Percentiles rank a stretch among this genome's conserved stretches.
Evolutionary conservation across 2,329 filamentous ascomycete species (phyloP).

Genomic region (Pleoardoris graminearum): DNA sequence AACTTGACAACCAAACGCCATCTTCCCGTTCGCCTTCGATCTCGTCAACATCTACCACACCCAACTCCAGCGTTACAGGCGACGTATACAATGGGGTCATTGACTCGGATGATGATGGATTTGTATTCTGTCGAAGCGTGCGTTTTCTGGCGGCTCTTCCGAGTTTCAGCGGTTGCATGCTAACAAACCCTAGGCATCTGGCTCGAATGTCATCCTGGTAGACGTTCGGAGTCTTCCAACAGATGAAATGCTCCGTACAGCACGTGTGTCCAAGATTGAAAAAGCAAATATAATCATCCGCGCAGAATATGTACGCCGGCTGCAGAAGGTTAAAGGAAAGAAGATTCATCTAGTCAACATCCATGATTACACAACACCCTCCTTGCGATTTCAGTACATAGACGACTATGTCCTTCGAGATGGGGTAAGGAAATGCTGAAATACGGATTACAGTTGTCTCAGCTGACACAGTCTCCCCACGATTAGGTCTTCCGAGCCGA

Average conservation of each 20-base stretch:
- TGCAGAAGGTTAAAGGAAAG: conserved; percentile 35
- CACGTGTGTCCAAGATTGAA: conserved; percentile 29
- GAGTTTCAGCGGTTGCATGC: not conserved
- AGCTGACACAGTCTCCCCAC: not conserved
- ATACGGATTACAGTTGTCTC: not conserved
- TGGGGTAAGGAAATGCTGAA: conserved; percentile 46
- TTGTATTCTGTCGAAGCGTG: conserved; percentile 41
- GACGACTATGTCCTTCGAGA: conserved; percentile 61
- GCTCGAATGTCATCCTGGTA: conserved; percentile 27
- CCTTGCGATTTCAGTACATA: conserved; percentile 70
- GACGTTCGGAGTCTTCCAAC: conserved; percentile 43
- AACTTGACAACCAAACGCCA: conserved; percentile 15
- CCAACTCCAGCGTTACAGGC: not conserved
- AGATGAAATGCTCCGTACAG: conserved; percentile 39
- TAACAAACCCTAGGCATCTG: conserved; percentile 16
- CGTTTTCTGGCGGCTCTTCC: conserved; percentile 7
- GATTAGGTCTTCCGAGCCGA: conserved; percentile 56
- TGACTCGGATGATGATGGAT: conserved; percentile 41
- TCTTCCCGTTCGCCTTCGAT: conserved; percentile 28
- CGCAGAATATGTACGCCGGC: conserved; percentile 40
- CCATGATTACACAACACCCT: conserved; percentile 58
- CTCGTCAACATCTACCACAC: conserved; percentile 12
- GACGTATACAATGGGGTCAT: conserved; percentile 50
- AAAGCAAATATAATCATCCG: conserved; percentile 45
- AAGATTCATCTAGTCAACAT: conserved; percentile 66